Conservation (phyloP, 1,284 basidiomycete species). For the Termitomyces sp. region DNA sequence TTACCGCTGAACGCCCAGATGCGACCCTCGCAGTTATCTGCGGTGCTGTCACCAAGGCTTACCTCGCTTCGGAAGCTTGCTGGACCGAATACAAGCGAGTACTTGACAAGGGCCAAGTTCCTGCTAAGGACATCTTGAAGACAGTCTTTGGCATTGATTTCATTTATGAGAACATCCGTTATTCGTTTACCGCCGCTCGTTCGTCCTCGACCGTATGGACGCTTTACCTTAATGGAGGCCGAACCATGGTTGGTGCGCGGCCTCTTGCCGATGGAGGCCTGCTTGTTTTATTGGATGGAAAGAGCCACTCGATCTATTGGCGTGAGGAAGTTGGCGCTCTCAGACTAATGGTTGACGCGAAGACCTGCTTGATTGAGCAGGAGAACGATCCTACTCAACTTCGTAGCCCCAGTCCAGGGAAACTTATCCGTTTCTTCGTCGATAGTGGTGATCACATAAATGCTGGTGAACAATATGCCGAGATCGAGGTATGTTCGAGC, state of each 20-base stretch:
- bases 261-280: conserved; percentile 94
- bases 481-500: conserved; percentile 76
- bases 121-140: conserved; percentile 90
- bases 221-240: conserved; percentile 93
- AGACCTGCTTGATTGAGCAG: conserved; percentile 98
- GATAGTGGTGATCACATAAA: conserved; percentile 97
- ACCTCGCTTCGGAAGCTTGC: conserved; percentile 86
- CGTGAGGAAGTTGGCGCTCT: conserved; percentile 95
- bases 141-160: conserved; percentile 97
- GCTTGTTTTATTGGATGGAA: conserved; percentile 86
- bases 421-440: conserved; percentile 92
- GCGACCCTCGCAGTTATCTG: conserved; percentile 90
- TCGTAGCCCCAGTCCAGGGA: conserved; percentile 94
- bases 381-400: conserved; percentile 99
- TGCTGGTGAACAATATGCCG: conserved; percentile 95
- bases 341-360: conserved; percentile 91
- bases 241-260: conserved; percentile 85
- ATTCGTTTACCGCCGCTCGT: conserved; percentile 93
- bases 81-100: conserved; percentile 93
- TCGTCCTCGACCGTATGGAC: conserved; percentile 89
- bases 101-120: conserved; percentile 97
- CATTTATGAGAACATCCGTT: conserved; percentile 95
- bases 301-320: conserved; percentile 98
- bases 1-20: conserved; percentile 96
- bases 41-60: conserved; percentile 95